These are phyloP conservation scores for Anethum foeniculum DNA, from an alignment of 140 eudicot genomes.

Conservation along the genomic window DNA sequence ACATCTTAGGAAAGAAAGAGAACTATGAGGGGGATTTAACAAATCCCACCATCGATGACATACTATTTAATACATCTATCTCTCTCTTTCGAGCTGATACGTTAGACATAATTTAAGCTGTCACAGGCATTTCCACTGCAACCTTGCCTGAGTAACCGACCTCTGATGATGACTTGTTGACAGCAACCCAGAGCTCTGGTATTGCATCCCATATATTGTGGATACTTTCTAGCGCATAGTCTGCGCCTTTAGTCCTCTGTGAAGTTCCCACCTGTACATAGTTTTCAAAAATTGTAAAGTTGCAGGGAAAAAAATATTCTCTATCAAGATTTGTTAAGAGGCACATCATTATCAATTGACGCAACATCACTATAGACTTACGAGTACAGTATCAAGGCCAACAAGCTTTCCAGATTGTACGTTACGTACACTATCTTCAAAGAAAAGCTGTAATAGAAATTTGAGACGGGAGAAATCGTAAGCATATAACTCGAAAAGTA, in stretches of 20 bases:
- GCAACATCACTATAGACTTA: slow-evolving; percentile 18
- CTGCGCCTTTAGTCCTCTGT: slow-evolving; percentile 81
- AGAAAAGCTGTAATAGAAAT: slow-evolving; percentile 58
- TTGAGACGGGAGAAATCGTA: neutral
- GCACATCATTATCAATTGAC: neutral
- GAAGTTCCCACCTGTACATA: slow-evolving; percentile 67
- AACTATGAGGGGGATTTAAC: neutral
- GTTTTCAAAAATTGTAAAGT: neutral
- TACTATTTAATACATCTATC: neutral
- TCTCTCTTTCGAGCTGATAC: slow-evolving; percentile 3
- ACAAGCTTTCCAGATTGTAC: slow-evolving; percentile 78
- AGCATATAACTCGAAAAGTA: neutral
- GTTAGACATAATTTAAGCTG: slow-evolving; percentile 37
- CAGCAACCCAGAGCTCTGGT: slow-evolving; percentile 72
- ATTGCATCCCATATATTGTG: slow-evolving; percentile 79
- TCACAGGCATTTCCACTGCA: slow-evolving; percentile 69
- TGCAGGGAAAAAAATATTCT: neutral
- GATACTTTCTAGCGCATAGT: slow-evolving; percentile 86
- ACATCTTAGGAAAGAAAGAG: slow-evolving; percentile 10
- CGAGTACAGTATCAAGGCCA: slow-evolving; percentile 89
- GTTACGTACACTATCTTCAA: slow-evolving; percentile 88
- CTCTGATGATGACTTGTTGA: slow-evolving; percentile 24
- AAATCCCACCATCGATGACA: neutral
- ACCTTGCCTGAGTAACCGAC: slow-evolving; percentile 44
- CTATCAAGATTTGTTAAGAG: neutral